These are phyloP conservation scores for Penicillium fuscoglaucum DNA, from an alignment of 2,329 filamentous ascomycete genomes.

Conservation along the genomic window DNA sequence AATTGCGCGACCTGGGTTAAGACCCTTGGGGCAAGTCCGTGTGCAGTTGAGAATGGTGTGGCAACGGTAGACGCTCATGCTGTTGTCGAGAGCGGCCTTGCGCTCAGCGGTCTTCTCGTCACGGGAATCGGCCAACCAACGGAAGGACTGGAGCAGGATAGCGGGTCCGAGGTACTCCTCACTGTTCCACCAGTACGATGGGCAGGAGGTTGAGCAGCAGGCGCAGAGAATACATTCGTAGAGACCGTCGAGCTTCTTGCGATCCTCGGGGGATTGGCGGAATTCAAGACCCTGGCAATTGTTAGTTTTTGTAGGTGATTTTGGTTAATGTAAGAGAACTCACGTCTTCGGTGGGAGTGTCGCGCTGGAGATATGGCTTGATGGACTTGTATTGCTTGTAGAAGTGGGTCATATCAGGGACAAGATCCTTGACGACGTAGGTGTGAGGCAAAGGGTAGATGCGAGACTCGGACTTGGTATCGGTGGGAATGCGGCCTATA, in stretches of 20 bases:
- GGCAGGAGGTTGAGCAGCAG: constrained; percentile 98
- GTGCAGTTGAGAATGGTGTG: constrained; percentile 99
- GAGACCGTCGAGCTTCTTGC: constrained; percentile 93
- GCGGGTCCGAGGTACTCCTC: constrained; percentile 98
- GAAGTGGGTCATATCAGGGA: constrained; percentile 96
- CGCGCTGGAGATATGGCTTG: constrained; percentile 95
- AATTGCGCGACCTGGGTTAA: constrained; percentile 94
- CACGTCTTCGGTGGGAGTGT: constrained; percentile 80
- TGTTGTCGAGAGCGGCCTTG: constrained; percentile 92
- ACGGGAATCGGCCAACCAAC: constrained; percentile 93
- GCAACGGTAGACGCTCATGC: constrained; percentile 97
- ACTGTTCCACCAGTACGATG: constrained; percentile 99
- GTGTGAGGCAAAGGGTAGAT: constrained; percentile 98
- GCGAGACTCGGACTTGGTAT: constrained; percentile 77
- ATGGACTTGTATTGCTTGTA: constrained; percentile 99
- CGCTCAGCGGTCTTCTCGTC: constrained; percentile 87
- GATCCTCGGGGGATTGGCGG: constrained; percentile 86
- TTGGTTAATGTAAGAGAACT: constrained; percentile 41
- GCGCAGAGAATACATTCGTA: constrained; percentile 99
- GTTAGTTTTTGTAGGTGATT: neutral
- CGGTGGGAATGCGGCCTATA: constrained; percentile 86
- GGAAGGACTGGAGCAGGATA: constrained; percentile 94
- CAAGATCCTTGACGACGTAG: constrained; percentile 98
- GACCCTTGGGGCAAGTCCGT: constrained; percentile 93
- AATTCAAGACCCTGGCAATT: constrained; percentile 76